Base-by-base conservation (phyloP, 805 yeast species). In the Tetrapisispora namnaoensis region DNA sequence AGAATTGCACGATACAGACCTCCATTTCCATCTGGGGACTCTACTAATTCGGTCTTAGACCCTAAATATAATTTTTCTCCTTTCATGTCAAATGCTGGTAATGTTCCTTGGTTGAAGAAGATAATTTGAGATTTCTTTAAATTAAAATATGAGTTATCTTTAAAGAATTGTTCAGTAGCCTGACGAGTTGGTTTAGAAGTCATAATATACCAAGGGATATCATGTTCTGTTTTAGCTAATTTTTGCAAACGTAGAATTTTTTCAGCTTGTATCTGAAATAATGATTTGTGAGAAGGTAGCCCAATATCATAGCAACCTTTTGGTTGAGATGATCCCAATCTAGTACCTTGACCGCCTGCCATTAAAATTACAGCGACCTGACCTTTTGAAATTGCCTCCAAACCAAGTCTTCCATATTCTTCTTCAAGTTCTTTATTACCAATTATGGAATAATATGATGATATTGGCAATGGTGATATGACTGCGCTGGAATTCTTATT, bases 261-360 rank as follows among this genome's bases (percentile, higher is more conserved):
- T 63, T 90, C 97, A 21, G 95, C 93, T 70, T 93, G 99, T 49
- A 93, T 76, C 66, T 89, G 96, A 67, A 93, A 93, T 50, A 93
- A 70, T 1, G 95, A 79, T 64, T 87, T 87, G 34, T 75, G 74
- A 2, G 95, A 86, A 1, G 96, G 96, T 45, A 93, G 75, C 0
- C 83, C 83, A 52, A 93, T 82, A 63, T 91, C 79, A 63, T 79
- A 93, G 67, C 97, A 91, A 1, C 99, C 99, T 67, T 93, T 93
- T 36, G 99, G 99, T 24, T 72, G 79, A 4, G 80, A 70, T 1
- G 96, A 88, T 1, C 99, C 99, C 48, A 93, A 73, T 53, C 99
- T 76, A 8, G 97, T 86, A 32, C 99, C 99, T 67, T 93, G 99
- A 45, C 99, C 99, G 49, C 99, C 99, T 13, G 99, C 97, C 86